Conservation (phyloP, 768 basidiomycete species). For the Tricholomella constricta region DNA sequence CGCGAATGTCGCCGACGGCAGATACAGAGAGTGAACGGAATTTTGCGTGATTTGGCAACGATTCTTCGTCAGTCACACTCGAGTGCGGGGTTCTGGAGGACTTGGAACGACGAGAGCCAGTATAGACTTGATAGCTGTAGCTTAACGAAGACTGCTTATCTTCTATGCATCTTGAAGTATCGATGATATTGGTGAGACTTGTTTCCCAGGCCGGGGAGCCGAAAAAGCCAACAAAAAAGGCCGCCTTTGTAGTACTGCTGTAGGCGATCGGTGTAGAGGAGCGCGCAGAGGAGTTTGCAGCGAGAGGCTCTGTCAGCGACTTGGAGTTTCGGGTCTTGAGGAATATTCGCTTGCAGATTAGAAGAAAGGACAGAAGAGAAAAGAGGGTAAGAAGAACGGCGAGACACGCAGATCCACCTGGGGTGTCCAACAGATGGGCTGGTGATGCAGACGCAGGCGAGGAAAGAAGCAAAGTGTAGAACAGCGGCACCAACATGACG, state of each 20-base stretch:
- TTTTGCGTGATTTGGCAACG: neutral
- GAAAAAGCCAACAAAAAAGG: conserved; percentile 45
- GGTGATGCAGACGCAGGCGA: conserved; percentile 13
- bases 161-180: conserved; percentile 19
- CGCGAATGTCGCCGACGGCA: conserved; percentile 11
- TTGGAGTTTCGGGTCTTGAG: conserved; percentile 26
- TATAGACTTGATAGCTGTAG: conserved; percentile 19
- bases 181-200: conserved; percentile 21
- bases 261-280: conserved; percentile 21
- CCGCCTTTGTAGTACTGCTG: conserved; percentile 25
- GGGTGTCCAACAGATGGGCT: conserved; percentile 8
- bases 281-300: conserved; percentile 14
- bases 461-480: conserved; percentile 6
- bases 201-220: conserved; percentile 50
- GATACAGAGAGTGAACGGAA: conserved; percentile 19
- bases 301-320: conserved; percentile 1
- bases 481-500: conserved; percentile 5
- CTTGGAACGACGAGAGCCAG: conserved; percentile 17
- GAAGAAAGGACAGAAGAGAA: conserved; percentile 26
- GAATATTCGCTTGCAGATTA: conserved; percentile 29
- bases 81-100: conserved; percentile 6
- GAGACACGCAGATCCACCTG: conserved; percentile 24
- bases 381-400: conserved; percentile 27
- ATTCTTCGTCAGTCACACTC: conserved; percentile 4
- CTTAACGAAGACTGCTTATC: conserved; percentile 20